Base-by-base conservation (phyloP, 2,329 filamentous ascomycete species). In the Purpureocillium lavendulum region DNA sequence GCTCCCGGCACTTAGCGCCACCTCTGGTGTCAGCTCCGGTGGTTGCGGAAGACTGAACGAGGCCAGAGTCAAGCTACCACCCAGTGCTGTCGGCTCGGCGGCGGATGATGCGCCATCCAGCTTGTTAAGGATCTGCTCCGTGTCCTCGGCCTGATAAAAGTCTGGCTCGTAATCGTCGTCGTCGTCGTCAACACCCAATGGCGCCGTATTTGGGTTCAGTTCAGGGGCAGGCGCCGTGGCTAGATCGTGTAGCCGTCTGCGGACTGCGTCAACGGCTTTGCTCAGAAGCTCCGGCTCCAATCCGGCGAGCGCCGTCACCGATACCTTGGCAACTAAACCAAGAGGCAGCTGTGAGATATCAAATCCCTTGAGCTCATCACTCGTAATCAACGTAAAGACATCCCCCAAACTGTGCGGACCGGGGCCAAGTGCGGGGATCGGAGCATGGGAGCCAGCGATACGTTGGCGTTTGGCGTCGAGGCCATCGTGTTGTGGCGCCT, bases 151-250 rank as follows among this genome's bases (percentile, higher is more conserved):
- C 8, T 83, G 75, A 43, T 82, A 79, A 49, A 87, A 88, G 54
- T 94, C 85, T 0, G 90, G 89, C 53, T 96, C 90, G 54, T 96
- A 96, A 51, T 95, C 87, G 42, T 69, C 65, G 33, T 94, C 87
- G 15, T 95, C 89, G 32, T 94, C 88, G 7, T 84, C 80, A 4
- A 85, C 80, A 18, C 75, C 77, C 2, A 82, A 58, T 1, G 74
- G 75, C 12, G 74, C 69, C 2, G 77, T 81, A 39, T 77, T 73
- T 7, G 77, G 67, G 45, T 77, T 76, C 21, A 77, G 45, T 7
- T 61, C 62, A 1, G 65, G 60, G n/a, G 62, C 52, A n/a, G 65
- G 66, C 4, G 65, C 60, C 26, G 60, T 65, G 24, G 67, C 64
- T 29, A 77, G 59, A 9, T 64, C 54, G 3, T 61, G 55, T 17